Evolutionary conservation across 208 protist genomes (phyloP).

Genomic region (Acanthamoeba sp.): DNA sequence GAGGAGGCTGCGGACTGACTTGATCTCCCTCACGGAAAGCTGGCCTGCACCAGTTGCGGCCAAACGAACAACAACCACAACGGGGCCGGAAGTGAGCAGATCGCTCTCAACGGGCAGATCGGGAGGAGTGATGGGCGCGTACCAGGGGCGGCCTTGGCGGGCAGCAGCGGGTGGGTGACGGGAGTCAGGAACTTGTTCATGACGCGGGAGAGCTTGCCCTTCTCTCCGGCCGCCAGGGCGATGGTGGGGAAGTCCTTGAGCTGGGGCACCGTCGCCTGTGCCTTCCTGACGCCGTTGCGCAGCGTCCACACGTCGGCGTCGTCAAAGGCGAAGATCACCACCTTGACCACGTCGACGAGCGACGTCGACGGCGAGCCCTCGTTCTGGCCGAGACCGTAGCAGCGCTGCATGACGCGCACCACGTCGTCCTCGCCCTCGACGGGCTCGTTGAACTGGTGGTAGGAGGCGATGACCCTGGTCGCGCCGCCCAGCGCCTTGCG

Average conservation of each 20-base stretch:
- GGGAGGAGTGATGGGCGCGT: not conserved
- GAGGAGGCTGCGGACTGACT: not conserved
- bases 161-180: constrained; percentile 82
- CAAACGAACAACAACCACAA: not conserved
- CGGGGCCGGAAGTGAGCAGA: not conserved
- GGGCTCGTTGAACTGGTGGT: constrained; percentile 71
- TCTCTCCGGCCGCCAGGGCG: constrained; percentile 77
- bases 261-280: not conserved
- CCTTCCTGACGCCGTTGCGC: constrained; percentile 66
- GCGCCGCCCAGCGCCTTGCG: constrained; percentile 7
- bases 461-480: constrained; percentile 67
- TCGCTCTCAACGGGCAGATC: not conserved
- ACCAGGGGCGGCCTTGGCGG: constrained; percentile 37
- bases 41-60: not conserved
- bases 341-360: constrained; percentile 80
- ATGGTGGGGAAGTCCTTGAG: constrained; percentile 74
- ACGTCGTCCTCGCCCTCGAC: constrained; percentile 38
- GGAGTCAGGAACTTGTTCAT: constrained; percentile 83
- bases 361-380: not conserved
- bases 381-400: constrained; percentile 26
- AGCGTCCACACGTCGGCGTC: constrained; percentile 75
- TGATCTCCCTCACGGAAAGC: constrained; percentile 23
- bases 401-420: constrained; percentile 44
- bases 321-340: constrained; percentile 78
- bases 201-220: constrained; percentile 81